Conservation (phyloP, 352 stramenopile species). For the Pythium diclinum region DNA sequence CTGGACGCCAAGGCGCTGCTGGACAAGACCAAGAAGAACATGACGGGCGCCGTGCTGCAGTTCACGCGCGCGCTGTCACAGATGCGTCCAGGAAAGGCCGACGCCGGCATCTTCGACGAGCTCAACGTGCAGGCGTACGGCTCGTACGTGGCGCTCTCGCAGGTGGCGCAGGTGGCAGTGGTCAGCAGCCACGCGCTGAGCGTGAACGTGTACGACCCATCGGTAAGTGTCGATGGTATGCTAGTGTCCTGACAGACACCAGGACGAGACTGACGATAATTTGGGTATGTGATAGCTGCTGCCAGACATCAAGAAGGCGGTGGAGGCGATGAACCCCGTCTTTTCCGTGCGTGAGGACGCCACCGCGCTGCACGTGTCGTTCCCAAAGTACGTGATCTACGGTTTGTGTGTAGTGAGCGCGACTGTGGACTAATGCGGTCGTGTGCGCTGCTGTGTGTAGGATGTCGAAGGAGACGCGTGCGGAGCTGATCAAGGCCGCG, state of each 20-base stretch:
- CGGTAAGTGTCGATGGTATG: conserved; percentile 34
- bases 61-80: conserved; percentile 69
- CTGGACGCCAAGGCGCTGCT: conserved; percentile 30
- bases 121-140: conserved; percentile 80
- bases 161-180: conserved; percentile 77
- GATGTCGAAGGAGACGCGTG: conserved; percentile 84
- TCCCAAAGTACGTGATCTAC: conserved; percentile 62
- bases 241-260: neutral
- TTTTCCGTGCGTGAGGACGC: conserved; percentile 71
- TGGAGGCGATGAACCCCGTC: conserved; percentile 73
- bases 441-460: conserved; percentile 24
- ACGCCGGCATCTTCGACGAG: conserved; percentile 81
- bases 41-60: conserved; percentile 72
- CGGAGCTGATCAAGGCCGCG: conserved; percentile 67
- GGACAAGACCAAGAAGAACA: conserved; percentile 74
- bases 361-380: conserved; percentile 67
- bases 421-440: conserved; percentile 9
- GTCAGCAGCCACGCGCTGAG: conserved; percentile 57
- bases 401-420: neutral
- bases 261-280: neutral
- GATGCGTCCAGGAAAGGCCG: conserved; percentile 76
- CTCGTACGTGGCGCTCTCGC: conserved; percentile 67
- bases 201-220: conserved; percentile 78
- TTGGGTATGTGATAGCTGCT: conserved; percentile 42
- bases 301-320: conserved; percentile 64